Evolutionary conservation across 495 filamentous ascomycete genomes (phyloP).

Genomic region (Apodospora peruviana): DNA sequence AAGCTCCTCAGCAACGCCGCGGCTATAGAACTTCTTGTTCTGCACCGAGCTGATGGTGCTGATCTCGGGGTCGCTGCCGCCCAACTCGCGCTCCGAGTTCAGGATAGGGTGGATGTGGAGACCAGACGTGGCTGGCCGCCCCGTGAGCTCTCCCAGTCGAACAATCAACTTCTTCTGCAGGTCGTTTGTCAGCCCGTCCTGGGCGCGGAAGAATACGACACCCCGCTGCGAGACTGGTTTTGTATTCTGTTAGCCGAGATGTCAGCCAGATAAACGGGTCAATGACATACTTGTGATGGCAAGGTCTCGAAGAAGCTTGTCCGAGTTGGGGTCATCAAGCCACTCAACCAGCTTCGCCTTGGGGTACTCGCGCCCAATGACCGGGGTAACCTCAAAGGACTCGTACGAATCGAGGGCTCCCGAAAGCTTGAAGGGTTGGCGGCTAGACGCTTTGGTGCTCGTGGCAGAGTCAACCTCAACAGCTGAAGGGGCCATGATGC

Average conservation of each 20-base stretch:
- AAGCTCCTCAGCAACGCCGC: conserved; percentile 12
- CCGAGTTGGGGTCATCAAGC: conserved; percentile 58
- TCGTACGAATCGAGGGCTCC: conserved; percentile 53
- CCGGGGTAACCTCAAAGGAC: conserved; percentile 60
- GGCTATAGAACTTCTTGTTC: conserved; percentile 48
- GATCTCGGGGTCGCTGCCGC: conserved; percentile 64
- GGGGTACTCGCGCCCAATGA: conserved; percentile 64
- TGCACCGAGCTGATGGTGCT: conserved; percentile 61
- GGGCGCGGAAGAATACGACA: conserved; percentile 74
- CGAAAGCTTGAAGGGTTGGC: conserved; percentile 42
- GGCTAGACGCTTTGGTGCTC: conserved; percentile 8
- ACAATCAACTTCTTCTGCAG: conserved; percentile 57
- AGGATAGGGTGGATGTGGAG: conserved; percentile 68
- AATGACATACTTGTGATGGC: conserved; percentile 57
- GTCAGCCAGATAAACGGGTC: not conserved
- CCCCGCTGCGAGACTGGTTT: conserved; percentile 65
- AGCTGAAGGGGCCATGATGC: conserved; percentile 29
- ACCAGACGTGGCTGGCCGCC: conserved; percentile 54
- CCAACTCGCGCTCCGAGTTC: conserved; percentile 54
- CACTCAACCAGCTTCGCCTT: conserved; percentile 56
- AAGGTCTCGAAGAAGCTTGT: conserved; percentile 61
- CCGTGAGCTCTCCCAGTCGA: conserved; percentile 57
- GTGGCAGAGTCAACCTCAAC: conserved; percentile 14
- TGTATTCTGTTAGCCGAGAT: not conserved
- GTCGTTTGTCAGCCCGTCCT: conserved; percentile 47